Conservation (phyloP, 176 grass and related monocot genomes). For the Rhynchospora breviuscula region DNA sequence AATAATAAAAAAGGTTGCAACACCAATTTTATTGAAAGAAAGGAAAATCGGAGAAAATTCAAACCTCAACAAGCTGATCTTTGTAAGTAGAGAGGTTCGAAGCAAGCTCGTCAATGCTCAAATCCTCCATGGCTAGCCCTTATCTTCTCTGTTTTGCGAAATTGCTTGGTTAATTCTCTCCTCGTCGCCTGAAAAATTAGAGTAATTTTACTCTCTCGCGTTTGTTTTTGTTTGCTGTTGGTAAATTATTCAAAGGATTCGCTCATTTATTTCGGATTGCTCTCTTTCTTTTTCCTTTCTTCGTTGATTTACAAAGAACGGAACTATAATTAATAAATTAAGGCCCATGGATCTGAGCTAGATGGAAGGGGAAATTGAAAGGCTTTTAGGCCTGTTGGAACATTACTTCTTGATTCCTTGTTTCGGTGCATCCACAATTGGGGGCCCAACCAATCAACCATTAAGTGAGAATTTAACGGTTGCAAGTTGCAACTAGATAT, state of each 20-base stretch:
- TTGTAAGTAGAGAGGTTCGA: slow-evolving; percentile 88
- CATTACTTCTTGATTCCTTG: neutral
- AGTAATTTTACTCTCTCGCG: neutral
- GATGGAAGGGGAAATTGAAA: neutral
- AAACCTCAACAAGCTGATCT: slow-evolving; percentile 85
- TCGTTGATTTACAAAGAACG: neutral
- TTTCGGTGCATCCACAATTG: too few relatives aligned
- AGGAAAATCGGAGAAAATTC: neutral
- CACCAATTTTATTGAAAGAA: neutral
- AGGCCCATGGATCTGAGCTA: neutral
- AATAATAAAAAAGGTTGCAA: neutral
- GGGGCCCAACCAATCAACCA: too few relatives aligned
- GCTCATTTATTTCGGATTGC: neutral
- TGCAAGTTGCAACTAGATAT: too few relatives aligned
- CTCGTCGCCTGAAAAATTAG: neutral
- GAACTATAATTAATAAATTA: neutral
- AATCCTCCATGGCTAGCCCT: slow-evolving; percentile 54
- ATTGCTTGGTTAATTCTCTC: neutral
- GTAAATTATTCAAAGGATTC: neutral
- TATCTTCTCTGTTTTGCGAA: neutral
- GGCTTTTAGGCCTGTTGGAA: neutral
- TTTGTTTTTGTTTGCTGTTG: neutral
- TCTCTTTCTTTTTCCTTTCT: neutral
- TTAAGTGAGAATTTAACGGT: too few relatives aligned
- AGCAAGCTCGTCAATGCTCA: slow-evolving; percentile 86